Base-by-base conservation (phyloP, 2,329 filamentous ascomycete genomes). In the Bipolaris gigantea region DNA sequence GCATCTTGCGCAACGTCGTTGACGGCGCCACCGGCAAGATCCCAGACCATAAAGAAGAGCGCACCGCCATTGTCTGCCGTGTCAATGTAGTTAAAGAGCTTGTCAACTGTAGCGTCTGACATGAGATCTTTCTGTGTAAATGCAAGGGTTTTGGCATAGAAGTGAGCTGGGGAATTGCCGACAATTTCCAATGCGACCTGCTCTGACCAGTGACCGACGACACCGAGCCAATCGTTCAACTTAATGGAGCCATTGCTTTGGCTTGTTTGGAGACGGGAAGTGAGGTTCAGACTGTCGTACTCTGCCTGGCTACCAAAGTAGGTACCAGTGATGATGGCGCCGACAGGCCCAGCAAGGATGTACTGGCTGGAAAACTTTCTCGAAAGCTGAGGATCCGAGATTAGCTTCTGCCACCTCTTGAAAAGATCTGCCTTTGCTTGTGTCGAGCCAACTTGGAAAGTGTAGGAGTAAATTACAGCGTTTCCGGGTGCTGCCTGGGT, bases 401-500 rank as follows among this genome's bases (percentile, higher is more conserved):
- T 63, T n/a, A 73, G 60, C 19, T 57, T 53, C 44, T 74, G 72
- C 72, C 71, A 75, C 46, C 66, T 61, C 51, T 73, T 73, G 63
- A 73, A 74, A 0, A 69, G 64, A 4, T 60, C 47, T 2, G 72
- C 71, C 30, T 70, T 69, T 2, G 53, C 56, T 2, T 50, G 45
- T 1, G 62, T 44, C 25, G 57, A 57, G 16, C 70, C 70, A 19
- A 57, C 63, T 6, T 65, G 56, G 35, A 74, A 60, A 48, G 59
- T 67, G 60, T 73, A 74, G 4, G 63, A 62, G 61, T 74, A 75
- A 19, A 69, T 61, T 3, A 73, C 66, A 7, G 69, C 60, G 42
- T 70, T 59, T 8, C 57, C 55, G 1, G 73, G 73, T 53, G 71
- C 70, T 21, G 70, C 56, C 48, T 73, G 59, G 2, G 73, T 75